Conservation (phyloP, 2,329 filamentous ascomycete species). For the Penicillium sp. region DNA sequence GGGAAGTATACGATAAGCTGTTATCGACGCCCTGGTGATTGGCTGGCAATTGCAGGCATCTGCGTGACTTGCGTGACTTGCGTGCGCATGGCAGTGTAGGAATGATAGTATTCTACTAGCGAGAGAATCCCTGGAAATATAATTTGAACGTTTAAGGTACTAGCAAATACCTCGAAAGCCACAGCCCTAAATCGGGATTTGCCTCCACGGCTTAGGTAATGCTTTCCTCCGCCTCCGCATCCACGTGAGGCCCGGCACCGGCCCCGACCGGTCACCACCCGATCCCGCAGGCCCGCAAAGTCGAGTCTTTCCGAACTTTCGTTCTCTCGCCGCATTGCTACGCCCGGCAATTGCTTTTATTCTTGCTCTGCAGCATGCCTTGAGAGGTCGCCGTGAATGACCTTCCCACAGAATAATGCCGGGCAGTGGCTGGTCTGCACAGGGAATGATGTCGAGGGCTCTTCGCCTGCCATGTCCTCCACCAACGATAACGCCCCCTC, state of each 20-base stretch:
- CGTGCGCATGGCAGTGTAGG: too few relatives aligned
- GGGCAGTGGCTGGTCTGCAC: conserved; percentile 26
- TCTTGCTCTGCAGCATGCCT: conserved; percentile 22
- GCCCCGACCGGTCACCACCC: conserved; percentile 23
- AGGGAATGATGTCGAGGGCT: conserved; percentile 31
- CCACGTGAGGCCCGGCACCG: conserved; percentile 26
- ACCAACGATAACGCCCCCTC: conserved; percentile 37
- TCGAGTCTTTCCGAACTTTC: conserved; percentile 30
- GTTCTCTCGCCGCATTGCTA: conserved; percentile 21
- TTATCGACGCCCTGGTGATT: conserved; percentile 5
- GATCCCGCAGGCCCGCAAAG: conserved; percentile 27
- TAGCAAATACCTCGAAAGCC: too few relatives aligned
- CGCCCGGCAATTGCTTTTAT: conserved; percentile 24
- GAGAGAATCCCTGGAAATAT: too few relatives aligned
- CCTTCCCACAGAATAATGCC: conserved; percentile 23
- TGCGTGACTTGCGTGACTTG: too few relatives aligned
- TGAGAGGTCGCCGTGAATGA: conserved; percentile 16
- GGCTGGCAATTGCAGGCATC: not conserved
- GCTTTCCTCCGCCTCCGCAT: conserved; percentile 25
- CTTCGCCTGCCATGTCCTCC: conserved; percentile 42
- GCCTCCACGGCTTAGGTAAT: conserved; percentile 26
- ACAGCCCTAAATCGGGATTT: too few relatives aligned
- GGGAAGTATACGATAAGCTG: conserved; percentile 4
- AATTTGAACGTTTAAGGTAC: too few relatives aligned
- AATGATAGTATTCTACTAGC: too few relatives aligned